Evolutionary conservation across 2,329 filamentous ascomycete species (phyloP), one percentile per base, ranked within the genome.

Genomic region (Alternaria infectoria): DNA sequence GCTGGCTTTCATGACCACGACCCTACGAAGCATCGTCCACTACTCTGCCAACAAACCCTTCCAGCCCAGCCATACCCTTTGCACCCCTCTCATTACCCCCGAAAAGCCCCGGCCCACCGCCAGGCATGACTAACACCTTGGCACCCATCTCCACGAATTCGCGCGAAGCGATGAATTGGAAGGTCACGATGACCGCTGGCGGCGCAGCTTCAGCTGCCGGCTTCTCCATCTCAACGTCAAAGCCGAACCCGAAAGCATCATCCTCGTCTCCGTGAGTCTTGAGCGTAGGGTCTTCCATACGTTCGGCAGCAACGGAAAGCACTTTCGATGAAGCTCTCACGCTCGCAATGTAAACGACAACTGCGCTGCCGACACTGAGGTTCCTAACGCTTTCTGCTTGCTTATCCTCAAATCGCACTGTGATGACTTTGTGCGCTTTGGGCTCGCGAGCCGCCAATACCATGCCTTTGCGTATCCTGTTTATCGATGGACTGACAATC

Each of bases 341-440:
- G 74, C 93, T 97, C 17, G 93, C 93, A 44, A 94, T 88, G 74
- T 97, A 98, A 1, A 95, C 87, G 28, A 96, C 93, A 6, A 94
- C 89, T 32, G 90, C 84, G 44, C 87, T 90, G 1, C 92, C 91
- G 1, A 89, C 81, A 0, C 86, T 85, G 7, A 97, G 83, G 2
- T 86, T 83, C 23, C 86, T 86, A 0, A 90, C 86, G 52, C 90
- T 87, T 0, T 84, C 79, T 6, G 90, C 72, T 57, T 76, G 74
- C 6, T 52, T 43, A 2, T 69, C 86, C 1, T 86, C 82, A 74
- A 97, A 96, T 1, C 86, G 85, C 0, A 93, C 93, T 2, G 88
- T 89, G 56, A 84, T 81, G 7, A 77, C 73, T 44, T 80, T 76
- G 19, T 76, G 75, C 21, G 81, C 78, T 69, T 89, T 87, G 1